phyloP scores from a whole-genome alignment of 176 grass and related monocot genomes.

The Aechmea fasciata region DNA sequence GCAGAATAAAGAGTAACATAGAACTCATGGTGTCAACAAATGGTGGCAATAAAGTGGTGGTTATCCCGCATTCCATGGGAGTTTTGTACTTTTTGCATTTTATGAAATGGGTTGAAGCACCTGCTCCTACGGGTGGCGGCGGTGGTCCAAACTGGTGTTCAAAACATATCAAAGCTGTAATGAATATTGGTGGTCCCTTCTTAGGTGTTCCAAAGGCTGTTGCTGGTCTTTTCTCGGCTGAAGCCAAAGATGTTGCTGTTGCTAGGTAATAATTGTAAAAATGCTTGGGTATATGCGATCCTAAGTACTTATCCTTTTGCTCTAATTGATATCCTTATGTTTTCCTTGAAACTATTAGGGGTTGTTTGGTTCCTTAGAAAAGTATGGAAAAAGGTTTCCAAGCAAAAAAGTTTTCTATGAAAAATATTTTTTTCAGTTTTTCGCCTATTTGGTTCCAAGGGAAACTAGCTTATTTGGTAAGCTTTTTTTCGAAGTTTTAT shows the following conservation, averaged over 20 bases:
- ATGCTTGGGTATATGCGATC: not conserved
- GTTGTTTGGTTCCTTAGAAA: no score
- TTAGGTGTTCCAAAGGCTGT: conserved; percentile 92
- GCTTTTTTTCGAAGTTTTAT: no score
- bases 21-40: conserved; percentile 86
- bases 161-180: conserved; percentile 85
- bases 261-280: conserved; percentile 48
- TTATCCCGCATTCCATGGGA: conserved; percentile 98
- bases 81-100: conserved; percentile 98
- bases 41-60: conserved; percentile 91
- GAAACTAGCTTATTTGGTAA: no score
- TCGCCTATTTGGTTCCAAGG: no score
- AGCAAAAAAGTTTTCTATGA: no score
- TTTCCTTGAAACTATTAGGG: no score
- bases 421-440: no score
- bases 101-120: conserved; percentile 99
- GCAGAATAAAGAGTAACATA: conserved; percentile 97
- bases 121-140: conserved; percentile 78
- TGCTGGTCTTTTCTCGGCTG: conserved; percentile 86
- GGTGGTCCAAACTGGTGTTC: conserved; percentile 89
- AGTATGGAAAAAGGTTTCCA: no score
- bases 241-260: conserved; percentile 98
- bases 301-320: not conserved
- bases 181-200: conserved; percentile 96
- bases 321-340: no score